Evolutionary conservation across 2,329 filamentous ascomycete genomes (phyloP).

Genomic region (Byssochlamys sp.): DNA sequence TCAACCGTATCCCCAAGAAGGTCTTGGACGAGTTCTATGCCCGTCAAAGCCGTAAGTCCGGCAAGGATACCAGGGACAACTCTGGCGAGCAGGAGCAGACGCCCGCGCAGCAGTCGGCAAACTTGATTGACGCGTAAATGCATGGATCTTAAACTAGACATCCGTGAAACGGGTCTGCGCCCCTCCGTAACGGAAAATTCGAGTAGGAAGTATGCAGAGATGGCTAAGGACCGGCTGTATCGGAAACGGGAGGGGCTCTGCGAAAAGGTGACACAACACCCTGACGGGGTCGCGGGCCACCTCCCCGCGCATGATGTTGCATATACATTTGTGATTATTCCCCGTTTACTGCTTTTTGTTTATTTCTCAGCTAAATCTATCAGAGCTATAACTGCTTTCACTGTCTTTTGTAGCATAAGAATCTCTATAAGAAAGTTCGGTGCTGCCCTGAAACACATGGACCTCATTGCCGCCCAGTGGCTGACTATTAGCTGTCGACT

Average conservation of each 20-base stretch:
- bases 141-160: background rate
- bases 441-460: background rate
- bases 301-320: background rate
- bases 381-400: background rate
- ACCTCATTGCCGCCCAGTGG: background rate
- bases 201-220: background rate
- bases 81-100: slow-evolving; percentile 19
- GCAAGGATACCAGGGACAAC: slow-evolving; percentile 41
- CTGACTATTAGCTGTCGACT: background rate
- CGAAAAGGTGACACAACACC: background rate
- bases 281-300: background rate
- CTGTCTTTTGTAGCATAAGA: background rate
- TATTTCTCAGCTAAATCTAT: background rate
- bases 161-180: background rate
- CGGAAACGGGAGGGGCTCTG: background rate
- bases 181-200: background rate
- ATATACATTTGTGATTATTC: background rate
- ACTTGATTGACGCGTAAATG: slow-evolving; percentile 33
- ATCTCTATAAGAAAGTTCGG: background rate
- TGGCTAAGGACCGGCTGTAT: background rate
- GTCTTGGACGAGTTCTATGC: slow-evolving; percentile 75
- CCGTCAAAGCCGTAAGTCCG: slow-evolving; percentile 37
- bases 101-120: slow-evolving; percentile 21
- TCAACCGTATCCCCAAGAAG: slow-evolving; percentile 87
- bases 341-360: background rate